phyloP scores from a whole-genome alignment of 495 filamentous ascomycete species.

The Tricharina praecox region DNA sequence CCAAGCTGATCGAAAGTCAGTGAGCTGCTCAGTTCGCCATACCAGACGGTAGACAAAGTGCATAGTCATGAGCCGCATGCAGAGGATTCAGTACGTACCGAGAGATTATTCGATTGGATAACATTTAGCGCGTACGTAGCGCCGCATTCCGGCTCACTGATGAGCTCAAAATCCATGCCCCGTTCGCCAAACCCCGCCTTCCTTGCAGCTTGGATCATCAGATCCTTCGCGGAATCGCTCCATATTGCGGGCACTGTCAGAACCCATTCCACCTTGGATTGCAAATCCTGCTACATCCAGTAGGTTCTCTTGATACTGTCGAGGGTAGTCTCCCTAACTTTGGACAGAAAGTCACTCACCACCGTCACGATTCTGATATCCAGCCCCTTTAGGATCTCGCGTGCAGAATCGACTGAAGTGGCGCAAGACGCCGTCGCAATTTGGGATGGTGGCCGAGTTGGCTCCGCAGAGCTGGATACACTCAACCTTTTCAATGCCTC shows the following conservation, averaged over 20 bases:
- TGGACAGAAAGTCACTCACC: slow-evolving; percentile 16
- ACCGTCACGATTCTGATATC: neutral
- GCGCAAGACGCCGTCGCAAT: neutral
- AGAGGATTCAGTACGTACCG: too few species aligned
- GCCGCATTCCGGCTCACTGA: slow-evolving; percentile 61
- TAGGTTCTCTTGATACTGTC: slow-evolving; percentile 4
- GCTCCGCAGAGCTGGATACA: too few species aligned
- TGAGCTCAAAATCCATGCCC: slow-evolving; percentile 41
- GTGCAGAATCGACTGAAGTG: neutral
- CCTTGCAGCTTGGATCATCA: slow-evolving; percentile 47
- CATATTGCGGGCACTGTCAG: slow-evolving; percentile 43
- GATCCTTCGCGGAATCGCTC: slow-evolving; percentile 56
- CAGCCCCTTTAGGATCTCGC: neutral
- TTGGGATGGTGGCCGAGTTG: too few species aligned
- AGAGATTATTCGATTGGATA: slow-evolving; percentile 44
- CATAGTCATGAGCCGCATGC: too few species aligned
- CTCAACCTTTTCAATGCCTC: too few species aligned
- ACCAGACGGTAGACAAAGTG: too few species aligned
- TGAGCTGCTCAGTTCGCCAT: too few species aligned
- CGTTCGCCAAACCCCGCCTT: slow-evolving; percentile 35
- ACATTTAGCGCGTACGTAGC: slow-evolving; percentile 54
- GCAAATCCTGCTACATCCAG: slow-evolving; percentile 24
- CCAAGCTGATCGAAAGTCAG: neutral
- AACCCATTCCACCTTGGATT: slow-evolving; percentile 29
- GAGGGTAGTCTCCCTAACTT: neutral